A percentile compares a stretch with the other conserved stretches of the same genome.
Conservation (phyloP, 495 filamentous ascomycete genomes). For the Staphylotrichum tortipilum region DNA sequence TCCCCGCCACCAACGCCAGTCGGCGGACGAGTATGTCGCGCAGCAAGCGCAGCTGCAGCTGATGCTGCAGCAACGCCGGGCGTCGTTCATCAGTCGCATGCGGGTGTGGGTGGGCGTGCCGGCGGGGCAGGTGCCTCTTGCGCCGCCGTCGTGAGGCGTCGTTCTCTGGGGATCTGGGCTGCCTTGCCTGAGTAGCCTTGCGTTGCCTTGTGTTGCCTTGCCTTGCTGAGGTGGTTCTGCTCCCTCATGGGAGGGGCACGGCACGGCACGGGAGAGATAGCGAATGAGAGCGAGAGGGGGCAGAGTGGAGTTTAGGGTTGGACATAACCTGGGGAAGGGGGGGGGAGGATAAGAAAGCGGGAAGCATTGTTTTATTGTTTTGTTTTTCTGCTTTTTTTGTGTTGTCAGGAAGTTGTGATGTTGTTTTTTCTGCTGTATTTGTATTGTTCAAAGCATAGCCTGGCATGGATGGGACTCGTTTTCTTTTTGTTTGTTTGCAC, state of each 20-base stretch:
- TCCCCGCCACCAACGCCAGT: too few species aligned
- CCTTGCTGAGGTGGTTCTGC: too few species aligned
- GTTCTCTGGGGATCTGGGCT: too few species aligned
- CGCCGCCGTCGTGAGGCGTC: not conserved
- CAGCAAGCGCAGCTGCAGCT: too few species aligned
- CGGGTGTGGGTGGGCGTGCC: not conserved
- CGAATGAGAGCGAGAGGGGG: not conserved
- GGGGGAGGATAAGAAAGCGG: not conserved
- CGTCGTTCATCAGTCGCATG: slow-evolving; percentile 4
- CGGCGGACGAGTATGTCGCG: not conserved
- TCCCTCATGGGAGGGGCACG: too few species aligned
- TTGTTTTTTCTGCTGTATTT: not conserved
- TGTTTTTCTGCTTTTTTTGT: not conserved
- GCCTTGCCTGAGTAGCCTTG: too few species aligned
- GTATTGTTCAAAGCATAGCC: slow-evolving; percentile 6
- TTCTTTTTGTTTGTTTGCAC: too few species aligned
- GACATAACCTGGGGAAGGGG: too few species aligned
- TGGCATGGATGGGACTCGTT: slow-evolving; percentile 6
- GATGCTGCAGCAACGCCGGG: not conserved
- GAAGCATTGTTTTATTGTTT: not conserved
- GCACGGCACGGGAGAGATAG: not conserved
- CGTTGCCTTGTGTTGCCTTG: too few species aligned
- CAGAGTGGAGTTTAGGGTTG: too few species aligned
- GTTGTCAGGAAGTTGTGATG: too few species aligned
- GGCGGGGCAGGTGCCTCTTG: not conserved